phyloP scores from a whole-genome alignment of 768 basidiomycete genomes.

The Lactifluus pinguis region DNA sequence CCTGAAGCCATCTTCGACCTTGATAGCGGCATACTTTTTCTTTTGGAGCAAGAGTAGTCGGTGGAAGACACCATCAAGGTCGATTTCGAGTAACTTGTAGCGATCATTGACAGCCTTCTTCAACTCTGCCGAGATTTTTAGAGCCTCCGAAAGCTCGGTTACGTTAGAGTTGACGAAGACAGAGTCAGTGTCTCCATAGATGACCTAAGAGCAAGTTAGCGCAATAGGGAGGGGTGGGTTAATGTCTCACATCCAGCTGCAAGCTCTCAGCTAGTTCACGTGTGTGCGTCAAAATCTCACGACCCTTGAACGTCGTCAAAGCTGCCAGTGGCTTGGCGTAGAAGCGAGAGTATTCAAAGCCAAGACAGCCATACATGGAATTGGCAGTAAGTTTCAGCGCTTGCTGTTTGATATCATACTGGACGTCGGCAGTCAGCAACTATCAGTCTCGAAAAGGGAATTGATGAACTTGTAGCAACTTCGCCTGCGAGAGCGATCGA shows the following conservation, averaged over 20 bases:
- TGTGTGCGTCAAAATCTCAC: conserved; percentile 92
- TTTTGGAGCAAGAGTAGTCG: conserved; percentile 89
- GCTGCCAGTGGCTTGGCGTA: conserved; percentile 96
- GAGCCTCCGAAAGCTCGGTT: conserved; percentile 76
- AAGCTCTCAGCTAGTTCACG: conserved; percentile 86
- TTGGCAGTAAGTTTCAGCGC: conserved; percentile 97
- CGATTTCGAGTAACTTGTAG: conserved; percentile 93
- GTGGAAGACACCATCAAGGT: conserved; percentile 90
- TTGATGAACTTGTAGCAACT: conserved; percentile 65
- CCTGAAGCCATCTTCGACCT: conserved; percentile 75
- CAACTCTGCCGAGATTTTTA: conserved; percentile 85
- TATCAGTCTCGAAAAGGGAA: background rate
- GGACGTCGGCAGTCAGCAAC: conserved; percentile 3
- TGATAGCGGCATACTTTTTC: conserved; percentile 98
- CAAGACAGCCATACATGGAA: conserved; percentile 99
- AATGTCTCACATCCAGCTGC: conserved; percentile 61
- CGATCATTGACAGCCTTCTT: conserved; percentile 96
- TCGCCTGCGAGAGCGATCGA: conserved; percentile 55
- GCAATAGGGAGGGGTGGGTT: background rate
- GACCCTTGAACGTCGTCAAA: conserved; percentile 93
- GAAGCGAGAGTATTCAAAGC: conserved; percentile 94
- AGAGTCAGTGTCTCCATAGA: conserved; percentile 98
- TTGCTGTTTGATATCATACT: conserved; percentile 97
- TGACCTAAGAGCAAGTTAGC: conserved; percentile 49
- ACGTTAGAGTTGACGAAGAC: conserved; percentile 97